Conservation (phyloP, 805 yeast genomes). For the Ogataea glucozyma region DNA sequence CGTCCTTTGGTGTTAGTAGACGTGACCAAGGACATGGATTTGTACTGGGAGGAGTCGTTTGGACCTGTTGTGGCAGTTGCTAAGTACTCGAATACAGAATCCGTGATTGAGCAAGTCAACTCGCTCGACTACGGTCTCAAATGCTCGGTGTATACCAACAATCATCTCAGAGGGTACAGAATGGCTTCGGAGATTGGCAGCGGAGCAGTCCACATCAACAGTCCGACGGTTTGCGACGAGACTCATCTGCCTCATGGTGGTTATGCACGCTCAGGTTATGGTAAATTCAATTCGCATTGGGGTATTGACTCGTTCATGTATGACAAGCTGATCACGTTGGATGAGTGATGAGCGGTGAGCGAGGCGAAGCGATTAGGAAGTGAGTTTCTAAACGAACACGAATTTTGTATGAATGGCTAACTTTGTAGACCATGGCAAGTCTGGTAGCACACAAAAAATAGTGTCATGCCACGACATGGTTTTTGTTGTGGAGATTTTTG, state of each 20-base stretch:
- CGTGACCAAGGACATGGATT: constrained; percentile 34
- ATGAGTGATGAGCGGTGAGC: constrained; percentile 29
- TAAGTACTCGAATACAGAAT: constrained; percentile 27
- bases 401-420: too few species aligned
- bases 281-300: constrained; percentile 47
- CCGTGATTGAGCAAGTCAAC: constrained; percentile 32
- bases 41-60: constrained; percentile 40
- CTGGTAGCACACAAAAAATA: constrained; percentile 10
- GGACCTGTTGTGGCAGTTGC: constrained; percentile 43
- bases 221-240: constrained; percentile 27
- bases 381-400: too few species aligned
- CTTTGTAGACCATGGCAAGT: too few species aligned
- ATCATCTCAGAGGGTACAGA: constrained; percentile 37
- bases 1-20: constrained; percentile 38
- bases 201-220: constrained; percentile 35
- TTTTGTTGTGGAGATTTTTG: background rate
- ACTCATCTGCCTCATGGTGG: constrained; percentile 47
- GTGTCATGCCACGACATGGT: background rate
- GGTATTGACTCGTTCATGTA: constrained; percentile 44
- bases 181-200: constrained; percentile 38
- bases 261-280: constrained; percentile 42
- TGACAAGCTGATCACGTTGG: constrained; percentile 42
- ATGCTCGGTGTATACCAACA: constrained; percentile 43
- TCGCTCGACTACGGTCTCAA: constrained; percentile 40
- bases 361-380: too few species aligned